phyloP scores from a whole-genome alignment of 1,284 basidiomycete genomes.

The Pseudozyma pruni region DNA sequence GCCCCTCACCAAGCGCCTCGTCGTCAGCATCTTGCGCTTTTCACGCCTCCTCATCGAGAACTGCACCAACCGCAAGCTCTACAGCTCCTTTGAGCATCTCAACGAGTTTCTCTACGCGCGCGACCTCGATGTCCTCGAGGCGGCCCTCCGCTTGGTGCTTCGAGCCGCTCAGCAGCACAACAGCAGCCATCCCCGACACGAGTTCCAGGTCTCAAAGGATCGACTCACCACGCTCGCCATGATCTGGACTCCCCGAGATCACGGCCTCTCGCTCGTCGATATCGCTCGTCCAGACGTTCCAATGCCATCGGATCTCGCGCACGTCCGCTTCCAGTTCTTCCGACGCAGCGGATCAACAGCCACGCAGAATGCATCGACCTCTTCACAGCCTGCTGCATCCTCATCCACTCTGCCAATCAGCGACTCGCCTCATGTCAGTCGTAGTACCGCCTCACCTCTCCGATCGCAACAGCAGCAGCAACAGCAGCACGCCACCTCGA shows the following conservation, averaged over 20 bases:
- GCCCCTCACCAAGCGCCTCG: constrained; percentile 77
- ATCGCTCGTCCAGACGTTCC: constrained; percentile 65
- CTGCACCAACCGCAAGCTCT: constrained; percentile 97
- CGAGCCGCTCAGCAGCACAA: constrained; percentile 95
- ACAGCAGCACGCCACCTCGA: constrained; percentile 22
- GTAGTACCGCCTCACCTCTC: constrained; percentile 16
- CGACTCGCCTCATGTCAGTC: constrained; percentile 22
- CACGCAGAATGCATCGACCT: constrained; percentile 14
- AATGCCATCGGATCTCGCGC: constrained; percentile 63
- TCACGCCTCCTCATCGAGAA: constrained; percentile 92
- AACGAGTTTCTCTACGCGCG: constrained; percentile 87
- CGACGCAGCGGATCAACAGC: constrained; percentile 48
- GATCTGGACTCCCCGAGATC: constrained; percentile 62
- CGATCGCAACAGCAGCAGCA: constrained; percentile 16
- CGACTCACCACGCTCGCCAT: constrained; percentile 61
- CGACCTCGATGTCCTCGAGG: constrained; percentile 87
- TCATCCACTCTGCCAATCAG: constrained; percentile 22
- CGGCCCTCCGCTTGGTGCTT: constrained; percentile 84
- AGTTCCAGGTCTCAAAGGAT: constrained; percentile 55
- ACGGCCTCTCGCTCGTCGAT: constrained; percentile 69
- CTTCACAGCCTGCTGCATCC: constrained; percentile 12
- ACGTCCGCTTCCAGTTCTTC: constrained; percentile 70
- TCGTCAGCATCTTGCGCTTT: constrained; percentile 87
- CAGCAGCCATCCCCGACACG: constrained; percentile 55
- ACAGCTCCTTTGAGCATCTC: constrained; percentile 94